phyloP scores from a whole-genome alignment of 2,329 filamentous ascomycete genomes.

The Xylariaceae sp. region DNA sequence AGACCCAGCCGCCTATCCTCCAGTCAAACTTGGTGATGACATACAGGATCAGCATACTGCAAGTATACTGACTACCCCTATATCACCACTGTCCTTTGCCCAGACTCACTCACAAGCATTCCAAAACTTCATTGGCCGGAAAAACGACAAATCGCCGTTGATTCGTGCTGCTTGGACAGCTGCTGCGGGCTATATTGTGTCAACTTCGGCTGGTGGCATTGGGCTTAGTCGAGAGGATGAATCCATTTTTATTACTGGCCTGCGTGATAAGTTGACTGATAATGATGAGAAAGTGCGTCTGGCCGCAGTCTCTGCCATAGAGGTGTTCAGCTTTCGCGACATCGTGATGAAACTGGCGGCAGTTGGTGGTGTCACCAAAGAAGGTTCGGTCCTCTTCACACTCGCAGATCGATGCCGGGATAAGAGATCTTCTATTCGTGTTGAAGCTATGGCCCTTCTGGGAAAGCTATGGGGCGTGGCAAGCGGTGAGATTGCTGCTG shows the following conservation, averaged over 20 bases:
- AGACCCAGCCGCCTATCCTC: slow-evolving; percentile 82
- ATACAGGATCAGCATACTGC: slow-evolving; percentile 42
- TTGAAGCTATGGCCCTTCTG: slow-evolving; percentile 79
- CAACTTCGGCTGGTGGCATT: slow-evolving; percentile 87
- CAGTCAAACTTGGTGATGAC: slow-evolving; percentile 59
- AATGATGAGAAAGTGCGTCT: slow-evolving; percentile 86
- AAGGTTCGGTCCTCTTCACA: slow-evolving; percentile 72
- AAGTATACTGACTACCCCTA: slow-evolving; percentile 70
- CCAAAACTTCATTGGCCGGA: slow-evolving; percentile 75
- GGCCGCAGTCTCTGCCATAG: slow-evolving; percentile 80
- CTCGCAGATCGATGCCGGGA: slow-evolving; percentile 87
- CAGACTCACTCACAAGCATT: slow-evolving; percentile 75
- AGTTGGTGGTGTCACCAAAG: slow-evolving; percentile 66
- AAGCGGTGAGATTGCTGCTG: slow-evolving; percentile 75
- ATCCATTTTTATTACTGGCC: slow-evolving; percentile 61
- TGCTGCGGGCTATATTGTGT: slow-evolving; percentile 75
- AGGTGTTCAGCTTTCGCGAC: slow-evolving; percentile 72
- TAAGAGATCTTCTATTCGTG: slow-evolving; percentile 71
- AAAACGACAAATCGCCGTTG: slow-evolving; percentile 75
- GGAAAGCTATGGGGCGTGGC: slow-evolving; percentile 92
- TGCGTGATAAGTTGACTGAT: slow-evolving; percentile 79
- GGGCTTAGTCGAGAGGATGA: slow-evolving; percentile 83
- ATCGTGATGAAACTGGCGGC: slow-evolving; percentile 76
- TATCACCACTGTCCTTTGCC: slow-evolving; percentile 83
- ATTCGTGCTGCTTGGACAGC: slow-evolving; percentile 85